Evolutionary conservation across 805 yeast genomes (phyloP), one percentile per base, ranked within the genome.

Genomic region (Saccharomycopsis sp.): DNA sequence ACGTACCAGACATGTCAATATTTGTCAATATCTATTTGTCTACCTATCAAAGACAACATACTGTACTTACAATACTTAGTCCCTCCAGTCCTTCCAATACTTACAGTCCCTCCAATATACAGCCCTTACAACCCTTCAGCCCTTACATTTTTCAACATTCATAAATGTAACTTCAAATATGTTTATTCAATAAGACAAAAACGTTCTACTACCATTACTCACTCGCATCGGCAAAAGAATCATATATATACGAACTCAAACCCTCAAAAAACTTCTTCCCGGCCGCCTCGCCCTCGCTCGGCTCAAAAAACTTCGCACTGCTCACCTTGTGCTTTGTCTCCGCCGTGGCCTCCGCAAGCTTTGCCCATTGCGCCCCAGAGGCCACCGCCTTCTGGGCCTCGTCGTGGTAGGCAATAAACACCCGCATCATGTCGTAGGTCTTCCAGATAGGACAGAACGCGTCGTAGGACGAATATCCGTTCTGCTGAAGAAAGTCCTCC

Each of bases 371-470:
- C 37, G 96, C 92, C 69, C 98, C 98, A 66, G 87, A 84, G 46
- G 97, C 80, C 61, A 92, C 87, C 15, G 98, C 96, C 77, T 91
- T 91, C 77, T 92, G 98, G 34, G 99, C 97, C 78, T 94, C 98
- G 66, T 92, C 97, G 69, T 89, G 84, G 75, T 94, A 94, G 40
- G 91, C 75, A 60, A 91, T 83, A 68, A 94, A 94, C 9, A 91
- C 86, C 74, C 88, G 91, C 98, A 94, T 91, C 99, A 94, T 94
- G 72, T 89, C 94, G 66, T 82, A 87, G 52, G 99, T 94, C 80
- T 94, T 94, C 99, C 99, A 94, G 70, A 94, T 89, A 64, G 99
- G 99, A 77, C 99, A 94, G 87, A 91, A 94, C 44, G 96, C 97
- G 75, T 94, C 99, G 71, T 94, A 94, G 50, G 96, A 78, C 52